Evolutionary conservation across 2,329 filamentous ascomycete species (phyloP).

Genomic region (Colletotrichum gloeosporioides): DNA sequence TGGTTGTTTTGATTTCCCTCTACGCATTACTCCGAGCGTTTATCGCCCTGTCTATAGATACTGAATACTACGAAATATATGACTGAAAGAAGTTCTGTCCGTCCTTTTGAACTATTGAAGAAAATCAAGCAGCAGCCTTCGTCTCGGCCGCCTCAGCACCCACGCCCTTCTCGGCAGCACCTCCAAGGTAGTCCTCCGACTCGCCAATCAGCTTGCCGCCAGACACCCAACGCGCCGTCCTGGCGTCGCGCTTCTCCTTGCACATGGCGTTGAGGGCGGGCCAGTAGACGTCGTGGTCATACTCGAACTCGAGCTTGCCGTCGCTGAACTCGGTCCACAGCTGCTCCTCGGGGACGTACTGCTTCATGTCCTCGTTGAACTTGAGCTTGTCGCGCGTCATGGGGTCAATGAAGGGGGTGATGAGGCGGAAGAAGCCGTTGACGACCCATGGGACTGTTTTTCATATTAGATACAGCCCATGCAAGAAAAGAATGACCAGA

Average conservation of each 20-base stretch:
- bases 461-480: conserved; percentile 2
- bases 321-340: conserved; percentile 78
- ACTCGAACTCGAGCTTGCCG: conserved; percentile 86
- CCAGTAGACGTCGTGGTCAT: conserved; percentile 91
- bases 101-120: background rate
- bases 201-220: conserved; percentile 86
- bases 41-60: background rate
- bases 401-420: conserved; percentile 96
- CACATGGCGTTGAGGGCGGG: conserved; percentile 79
- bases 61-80: background rate
- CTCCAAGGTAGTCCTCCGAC: conserved; percentile 85
- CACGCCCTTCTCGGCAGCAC: conserved; percentile 39
- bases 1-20: background rate
- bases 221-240: conserved; percentile 75
- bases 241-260: conserved; percentile 66
- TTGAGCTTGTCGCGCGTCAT: conserved; percentile 93
- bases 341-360: conserved; percentile 82
- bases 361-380: conserved; percentile 90
- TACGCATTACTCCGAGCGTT: background rate
- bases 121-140: background rate
- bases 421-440: conserved; percentile 92
- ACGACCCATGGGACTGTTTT: conserved; percentile 86
- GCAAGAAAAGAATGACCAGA: background rate
- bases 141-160: background rate
- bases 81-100: background rate